A percentile compares a stretch with the other conserved stretches of the same genome.
These are phyloP conservation scores for Eucalyptus erythrocorys DNA, from an alignment of 345 rosid genomes.

Conservation along the genomic window DNA sequence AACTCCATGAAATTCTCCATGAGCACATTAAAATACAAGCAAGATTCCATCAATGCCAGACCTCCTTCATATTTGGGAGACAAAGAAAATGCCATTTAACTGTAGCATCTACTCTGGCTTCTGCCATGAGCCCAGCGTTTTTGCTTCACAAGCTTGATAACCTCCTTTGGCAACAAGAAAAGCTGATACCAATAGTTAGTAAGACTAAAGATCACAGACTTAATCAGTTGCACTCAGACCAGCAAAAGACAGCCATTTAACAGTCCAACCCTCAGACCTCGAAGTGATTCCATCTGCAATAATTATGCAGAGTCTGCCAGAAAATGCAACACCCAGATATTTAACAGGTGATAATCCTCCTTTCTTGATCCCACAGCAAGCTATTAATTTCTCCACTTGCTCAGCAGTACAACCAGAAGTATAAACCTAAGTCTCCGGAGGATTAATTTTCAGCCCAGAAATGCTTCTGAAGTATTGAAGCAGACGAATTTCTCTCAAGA, in stretches of 20 bases:
- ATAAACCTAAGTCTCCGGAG: background rate
- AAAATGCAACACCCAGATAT: background rate
- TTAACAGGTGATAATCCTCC: background rate
- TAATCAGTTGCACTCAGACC: background rate
- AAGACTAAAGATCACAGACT: background rate
- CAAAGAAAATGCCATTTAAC: background rate
- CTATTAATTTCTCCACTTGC: background rate
- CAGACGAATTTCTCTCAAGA: background rate
- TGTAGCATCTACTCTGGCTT: background rate
- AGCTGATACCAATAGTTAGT: background rate
- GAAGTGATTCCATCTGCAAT: background rate
- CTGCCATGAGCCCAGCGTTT: background rate
- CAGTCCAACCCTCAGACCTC: background rate
- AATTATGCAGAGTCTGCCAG: background rate
- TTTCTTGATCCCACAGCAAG: background rate
- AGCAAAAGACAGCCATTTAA: background rate
- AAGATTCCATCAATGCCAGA: background rate
- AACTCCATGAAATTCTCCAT: background rate
- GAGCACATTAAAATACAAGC: background rate
- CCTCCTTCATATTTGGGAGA: background rate
- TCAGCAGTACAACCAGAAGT: background rate
- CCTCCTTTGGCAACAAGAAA: background rate
- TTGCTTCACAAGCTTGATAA: background rate
- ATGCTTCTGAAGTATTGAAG: background rate
- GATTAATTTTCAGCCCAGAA: background rate